Evolutionary conservation across 805 yeast genomes (phyloP), one percentile per base, ranked within the genome.

Genomic region (Schizosaccharomyces osmophilus): DNA sequence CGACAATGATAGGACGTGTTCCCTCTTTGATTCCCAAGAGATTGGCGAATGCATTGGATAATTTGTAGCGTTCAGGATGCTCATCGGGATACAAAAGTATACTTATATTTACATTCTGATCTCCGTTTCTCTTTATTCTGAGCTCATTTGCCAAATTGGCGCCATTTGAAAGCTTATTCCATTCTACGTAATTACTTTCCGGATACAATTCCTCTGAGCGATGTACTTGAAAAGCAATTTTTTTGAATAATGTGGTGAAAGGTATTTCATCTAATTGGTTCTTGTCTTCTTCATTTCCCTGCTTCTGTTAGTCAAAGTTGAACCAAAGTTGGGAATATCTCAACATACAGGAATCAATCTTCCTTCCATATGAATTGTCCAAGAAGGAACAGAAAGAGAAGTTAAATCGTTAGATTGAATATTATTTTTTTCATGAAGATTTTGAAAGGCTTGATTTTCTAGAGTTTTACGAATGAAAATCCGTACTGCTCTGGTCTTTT

Each of bases 321-420:
- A 24, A 45, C 5, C 26, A 45, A 24, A 24, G 48, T 6, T 4
- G 5, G 2, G 24, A 45, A 45, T 45, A 24, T 45, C 65, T 78
- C 4, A 11, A 45, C 51, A 15, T 45, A 45, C 57, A 22, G 57
- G 57, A 45, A 19, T 73, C 29, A 87, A 73, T 63, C 89, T 76
- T 15, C 98, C 98, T 71, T 93, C 97, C 31, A 93, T 79, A 62
- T 94, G 77, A 65, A 90, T 77, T 0, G 93, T 84, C 97, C 97
- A 90, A 0, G 79, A 70, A 2, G 73, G 71, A n/a, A 64, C 63
- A 13, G 66, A 62, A 19, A 68, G 70, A 19, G 67, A 68, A 61
- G 68, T 71, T 55, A 70, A 68, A 48, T 70, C 72, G 39, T 68
- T 69, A 31, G 70, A 63, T 29, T 65, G 66, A 51, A 63, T 67